These are phyloP conservation scores for Penicillium expansum DNA, from an alignment of 2,329 filamentous ascomycete species.

Conservation along the genomic window DNA sequence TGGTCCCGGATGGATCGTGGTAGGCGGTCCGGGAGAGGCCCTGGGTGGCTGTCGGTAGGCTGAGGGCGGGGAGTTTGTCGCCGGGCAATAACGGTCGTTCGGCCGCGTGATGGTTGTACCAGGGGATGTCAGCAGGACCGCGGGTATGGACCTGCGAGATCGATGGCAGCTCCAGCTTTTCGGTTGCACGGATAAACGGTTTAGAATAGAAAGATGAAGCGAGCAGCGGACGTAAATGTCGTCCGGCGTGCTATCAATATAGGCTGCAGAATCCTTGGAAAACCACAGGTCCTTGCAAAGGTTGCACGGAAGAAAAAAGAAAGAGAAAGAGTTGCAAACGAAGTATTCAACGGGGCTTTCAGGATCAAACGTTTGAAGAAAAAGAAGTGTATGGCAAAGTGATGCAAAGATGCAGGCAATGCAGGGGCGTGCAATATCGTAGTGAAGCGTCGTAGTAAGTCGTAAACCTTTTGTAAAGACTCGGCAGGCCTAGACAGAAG, in stretches of 20 bases:
- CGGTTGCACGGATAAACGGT: slow-evolving; percentile 56
- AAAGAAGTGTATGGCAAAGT: background rate
- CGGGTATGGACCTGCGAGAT: slow-evolving; percentile 79
- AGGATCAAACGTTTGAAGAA: background rate
- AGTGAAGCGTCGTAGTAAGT: slow-evolving; percentile 29
- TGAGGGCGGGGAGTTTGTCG: slow-evolving; percentile 70
- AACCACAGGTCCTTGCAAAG: background rate
- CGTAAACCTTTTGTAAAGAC: slow-evolving; percentile 31
- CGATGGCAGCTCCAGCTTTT: slow-evolving; percentile 92
- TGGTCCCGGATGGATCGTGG: slow-evolving; percentile 51
- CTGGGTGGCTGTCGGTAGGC: slow-evolving; percentile 63
- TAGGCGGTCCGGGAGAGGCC: slow-evolving; percentile 73
- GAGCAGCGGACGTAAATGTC: slow-evolving; percentile 24
- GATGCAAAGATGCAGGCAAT: slow-evolving; percentile 25
- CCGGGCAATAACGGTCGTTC: slow-evolving; percentile 66
- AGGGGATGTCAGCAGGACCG: slow-evolving; percentile 68
- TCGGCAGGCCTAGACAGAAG: slow-evolving; percentile 14
- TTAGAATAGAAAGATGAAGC: slow-evolving; percentile 19
- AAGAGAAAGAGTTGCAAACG: slow-evolving; percentile 3
- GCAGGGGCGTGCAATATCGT: slow-evolving; percentile 27
- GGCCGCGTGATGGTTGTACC: slow-evolving; percentile 65
- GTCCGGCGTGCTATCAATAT: slow-evolving; percentile 22
- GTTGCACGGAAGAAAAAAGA: slow-evolving; percentile 9
- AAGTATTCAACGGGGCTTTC: background rate
- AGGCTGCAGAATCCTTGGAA: slow-evolving; percentile 3